Evolutionary conservation across 2,329 filamentous ascomycete genomes (phyloP).

Genomic region (Plectosphaerella sp.): DNA sequence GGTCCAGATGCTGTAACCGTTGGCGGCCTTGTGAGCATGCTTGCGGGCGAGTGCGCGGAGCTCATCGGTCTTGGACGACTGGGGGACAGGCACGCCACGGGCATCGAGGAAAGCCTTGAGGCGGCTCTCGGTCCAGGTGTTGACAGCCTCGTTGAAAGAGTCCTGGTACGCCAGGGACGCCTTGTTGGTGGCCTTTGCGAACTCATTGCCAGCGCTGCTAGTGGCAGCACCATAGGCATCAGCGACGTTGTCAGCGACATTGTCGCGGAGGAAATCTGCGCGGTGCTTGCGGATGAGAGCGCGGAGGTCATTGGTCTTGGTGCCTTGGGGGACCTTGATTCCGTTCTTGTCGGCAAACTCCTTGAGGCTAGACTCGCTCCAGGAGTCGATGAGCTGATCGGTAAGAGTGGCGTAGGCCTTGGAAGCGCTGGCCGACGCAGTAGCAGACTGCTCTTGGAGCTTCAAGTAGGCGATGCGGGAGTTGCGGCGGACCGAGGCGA

Average conservation of each 20-base stretch:
- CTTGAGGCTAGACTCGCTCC: constrained; percentile 87
- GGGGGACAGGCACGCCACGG: constrained; percentile 70
- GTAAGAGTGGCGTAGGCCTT: constrained; percentile 70
- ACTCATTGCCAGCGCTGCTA: constrained; percentile 70
- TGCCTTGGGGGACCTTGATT: constrained; percentile 83
- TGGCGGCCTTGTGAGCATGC: constrained; percentile 64
- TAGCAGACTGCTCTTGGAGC: constrained; percentile 54
- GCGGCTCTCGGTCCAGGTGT: constrained; percentile 69
- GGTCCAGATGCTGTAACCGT: constrained; percentile 68
- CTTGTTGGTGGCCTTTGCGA: constrained; percentile 69
- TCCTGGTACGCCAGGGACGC: constrained; percentile 58
- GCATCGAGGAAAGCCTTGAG: constrained; percentile 76
- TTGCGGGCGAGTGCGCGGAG: constrained; percentile 71
- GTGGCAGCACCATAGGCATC: constrained; percentile 68
- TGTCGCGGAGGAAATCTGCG: constrained; percentile 66
- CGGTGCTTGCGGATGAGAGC: constrained; percentile 87
- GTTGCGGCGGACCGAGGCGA: constrained; percentile 87
- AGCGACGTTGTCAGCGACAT: constrained; percentile 49
- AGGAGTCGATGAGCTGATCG: constrained; percentile 81
- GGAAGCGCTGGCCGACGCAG: constrained; percentile 60
- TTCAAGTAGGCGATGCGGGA: constrained; percentile 73
- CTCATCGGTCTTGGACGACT: constrained; percentile 66
- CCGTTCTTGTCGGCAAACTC: constrained; percentile 89
- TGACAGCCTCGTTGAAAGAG: constrained; percentile 59
- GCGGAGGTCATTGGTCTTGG: constrained; percentile 82